A percentile compares a stretch with the other conserved stretches of the same genome.
Conservation (phyloP, 2,329 filamentous ascomycete species). For the Alternaria solani region DNA sequence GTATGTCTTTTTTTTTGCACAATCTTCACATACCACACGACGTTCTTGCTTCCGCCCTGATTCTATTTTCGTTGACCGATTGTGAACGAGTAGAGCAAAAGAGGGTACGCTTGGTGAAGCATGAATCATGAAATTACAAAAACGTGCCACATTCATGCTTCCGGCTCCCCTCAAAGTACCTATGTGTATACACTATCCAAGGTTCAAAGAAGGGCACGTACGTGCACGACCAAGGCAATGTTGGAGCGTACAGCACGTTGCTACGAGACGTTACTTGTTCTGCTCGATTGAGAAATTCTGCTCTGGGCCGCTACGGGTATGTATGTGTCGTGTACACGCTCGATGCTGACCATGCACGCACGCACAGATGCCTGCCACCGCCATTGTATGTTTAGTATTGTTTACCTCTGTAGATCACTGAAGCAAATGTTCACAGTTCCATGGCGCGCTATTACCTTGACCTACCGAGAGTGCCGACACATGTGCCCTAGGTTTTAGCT, state of each 20-base stretch:
- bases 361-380: neutral
- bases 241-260: neutral
- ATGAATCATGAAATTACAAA: neutral
- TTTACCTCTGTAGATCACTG: neutral
- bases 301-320: slow-evolving; percentile 1
- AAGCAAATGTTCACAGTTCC: neutral
- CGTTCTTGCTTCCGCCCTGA: neutral
- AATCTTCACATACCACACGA: neutral
- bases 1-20: slow-evolving; percentile 13
- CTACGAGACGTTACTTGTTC: slow-evolving; percentile 1
- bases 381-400: neutral
- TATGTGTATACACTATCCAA: neutral
- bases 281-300: neutral
- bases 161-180: neutral
- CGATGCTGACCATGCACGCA: neutral
- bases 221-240: neutral
- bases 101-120: neutral
- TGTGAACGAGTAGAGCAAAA: neutral
- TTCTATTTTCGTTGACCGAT: neutral
- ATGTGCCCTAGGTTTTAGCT: slow-evolving; percentile 1
- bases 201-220: neutral
- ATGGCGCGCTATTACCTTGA: neutral
- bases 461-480: neutral
- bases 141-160: neutral
- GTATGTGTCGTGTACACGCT: neutral